Conservation (phyloP, 371 early-diverging fungal genomes). For the Dichotomocladium elegans region DNA sequence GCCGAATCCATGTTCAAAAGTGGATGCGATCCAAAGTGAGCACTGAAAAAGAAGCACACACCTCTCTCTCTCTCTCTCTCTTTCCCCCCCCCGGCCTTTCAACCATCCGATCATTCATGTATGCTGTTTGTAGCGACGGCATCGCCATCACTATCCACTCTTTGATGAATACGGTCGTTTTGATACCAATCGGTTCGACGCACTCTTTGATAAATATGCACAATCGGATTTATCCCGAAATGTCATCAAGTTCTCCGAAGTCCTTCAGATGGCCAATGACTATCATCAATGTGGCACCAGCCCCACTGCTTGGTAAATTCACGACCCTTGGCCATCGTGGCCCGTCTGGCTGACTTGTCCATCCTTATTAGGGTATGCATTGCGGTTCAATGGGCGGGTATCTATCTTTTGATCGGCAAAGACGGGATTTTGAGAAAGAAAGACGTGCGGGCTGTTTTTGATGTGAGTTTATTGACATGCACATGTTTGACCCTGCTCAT, state of each 20-base stretch:
- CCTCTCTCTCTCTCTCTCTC: no score
- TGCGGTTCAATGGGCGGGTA: conserved; percentile 21
- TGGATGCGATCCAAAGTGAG: conserved; percentile 11
- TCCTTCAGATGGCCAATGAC: conserved; percentile 20
- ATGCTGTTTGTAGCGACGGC: neutral
- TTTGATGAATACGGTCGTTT: conserved; percentile 27
- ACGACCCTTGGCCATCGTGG: no score
- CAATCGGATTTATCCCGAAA: conserved; percentile 23
- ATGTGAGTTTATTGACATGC: conserved; percentile 16
- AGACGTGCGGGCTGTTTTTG: conserved; percentile 30
- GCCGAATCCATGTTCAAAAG: conserved; percentile 7
- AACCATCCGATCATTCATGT: neutral
- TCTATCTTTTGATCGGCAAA: conserved; percentile 37
- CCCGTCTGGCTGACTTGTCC: neutral
- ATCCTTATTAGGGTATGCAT: conserved; percentile 14
- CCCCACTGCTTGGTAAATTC: conserved; percentile 13
- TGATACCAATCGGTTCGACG: conserved; percentile 25
- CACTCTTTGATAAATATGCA: conserved; percentile 27
- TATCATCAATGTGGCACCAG: conserved; percentile 5
- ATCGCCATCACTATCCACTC: neutral
- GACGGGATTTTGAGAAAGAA: conserved; percentile 20
- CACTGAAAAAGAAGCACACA: no score
- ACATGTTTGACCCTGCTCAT: no score
- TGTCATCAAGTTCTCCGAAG: conserved; percentile 25
- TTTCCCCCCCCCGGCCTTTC: neutral